These are phyloP conservation scores for Mortierella sp. DNA, from an alignment of 371 early-diverging fungal species.

Conservation along the genomic window DNA sequence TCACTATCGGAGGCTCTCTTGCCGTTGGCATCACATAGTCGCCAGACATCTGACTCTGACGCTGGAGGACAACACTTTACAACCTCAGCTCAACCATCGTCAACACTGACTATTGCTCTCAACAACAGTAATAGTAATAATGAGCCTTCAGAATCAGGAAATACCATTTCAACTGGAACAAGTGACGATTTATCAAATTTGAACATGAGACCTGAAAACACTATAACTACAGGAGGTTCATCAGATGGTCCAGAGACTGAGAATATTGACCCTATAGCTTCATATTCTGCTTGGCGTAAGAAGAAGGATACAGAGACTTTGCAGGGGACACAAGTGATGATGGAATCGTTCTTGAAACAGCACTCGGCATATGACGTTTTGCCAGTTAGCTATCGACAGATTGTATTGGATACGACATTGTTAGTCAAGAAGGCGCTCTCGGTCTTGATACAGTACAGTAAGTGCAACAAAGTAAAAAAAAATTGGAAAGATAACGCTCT, in stretches of 20 bases:
- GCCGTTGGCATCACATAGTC: not conserved
- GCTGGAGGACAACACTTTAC: not conserved
- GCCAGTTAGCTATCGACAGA: slow-evolving; percentile 90
- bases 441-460: slow-evolving; percentile 87
- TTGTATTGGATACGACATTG: slow-evolving; percentile 91
- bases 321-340: slow-evolving; percentile 59
- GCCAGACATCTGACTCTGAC: not conserved
- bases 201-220: not conserved
- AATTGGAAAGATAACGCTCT: not conserved
- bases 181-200: not conserved
- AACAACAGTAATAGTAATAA: slow-evolving; percentile 7
- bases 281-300: slow-evolving; percentile 53
- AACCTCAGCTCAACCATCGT: slow-evolving; percentile 9
- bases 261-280: slow-evolving; percentile 50
- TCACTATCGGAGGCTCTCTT: too few species aligned
- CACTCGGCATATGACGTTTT: slow-evolving; percentile 91
- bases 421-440: slow-evolving; percentile 93
- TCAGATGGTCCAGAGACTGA: slow-evolving; percentile 18
- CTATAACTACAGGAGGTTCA: not conserved
- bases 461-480: not conserved
- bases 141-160: not conserved
- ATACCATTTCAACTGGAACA: too few species aligned
- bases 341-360: slow-evolving; percentile 79
- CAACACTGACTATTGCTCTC: slow-evolving; percentile 23
- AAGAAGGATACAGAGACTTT: slow-evolving; percentile 43